phyloP scores from a whole-genome alignment of 2,329 filamentous ascomycete species.

The Verruconis gallopava region DNA sequence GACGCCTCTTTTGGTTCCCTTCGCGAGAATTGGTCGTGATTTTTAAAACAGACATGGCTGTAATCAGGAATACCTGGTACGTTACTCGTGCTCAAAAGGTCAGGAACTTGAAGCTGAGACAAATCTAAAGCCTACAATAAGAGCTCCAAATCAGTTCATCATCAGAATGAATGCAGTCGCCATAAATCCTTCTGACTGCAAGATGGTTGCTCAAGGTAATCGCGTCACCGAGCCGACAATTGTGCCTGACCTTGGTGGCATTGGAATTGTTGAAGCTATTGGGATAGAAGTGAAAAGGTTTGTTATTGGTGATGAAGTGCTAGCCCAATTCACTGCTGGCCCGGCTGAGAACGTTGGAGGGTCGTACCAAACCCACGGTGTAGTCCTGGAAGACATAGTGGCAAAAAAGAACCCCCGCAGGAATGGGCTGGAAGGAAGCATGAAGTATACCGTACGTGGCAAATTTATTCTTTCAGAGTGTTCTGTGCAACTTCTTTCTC shows the following conservation, averaged over 20 bases:
- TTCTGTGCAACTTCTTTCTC: too few relatives aligned
- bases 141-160: constrained; percentile 6
- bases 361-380: not conserved
- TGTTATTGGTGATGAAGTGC: constrained; percentile 44
- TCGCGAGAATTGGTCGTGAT: too few relatives aligned
- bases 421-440: not conserved
- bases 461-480: too few relatives aligned
- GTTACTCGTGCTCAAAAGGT: not conserved
- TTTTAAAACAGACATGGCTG: not conserved
- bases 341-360: not conserved
- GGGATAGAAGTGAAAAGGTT: constrained; percentile 44
- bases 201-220: constrained; percentile 10
- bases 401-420: not conserved
- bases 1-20: too few relatives aligned
- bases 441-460: not conserved
- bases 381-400: not conserved
- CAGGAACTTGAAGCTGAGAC: not conserved
- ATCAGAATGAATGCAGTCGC: constrained; percentile 11
- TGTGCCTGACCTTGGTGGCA: constrained; percentile 38
- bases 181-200: constrained; percentile 12
- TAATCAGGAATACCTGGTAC: not conserved
- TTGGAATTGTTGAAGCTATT: constrained; percentile 38
- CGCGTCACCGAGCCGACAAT: constrained; percentile 15
- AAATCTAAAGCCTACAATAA: not conserved
- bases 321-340: constrained; percentile 43